Base-by-base conservation (phyloP, 495 filamentous ascomycete species). In the Daldinia grandis region DNA sequence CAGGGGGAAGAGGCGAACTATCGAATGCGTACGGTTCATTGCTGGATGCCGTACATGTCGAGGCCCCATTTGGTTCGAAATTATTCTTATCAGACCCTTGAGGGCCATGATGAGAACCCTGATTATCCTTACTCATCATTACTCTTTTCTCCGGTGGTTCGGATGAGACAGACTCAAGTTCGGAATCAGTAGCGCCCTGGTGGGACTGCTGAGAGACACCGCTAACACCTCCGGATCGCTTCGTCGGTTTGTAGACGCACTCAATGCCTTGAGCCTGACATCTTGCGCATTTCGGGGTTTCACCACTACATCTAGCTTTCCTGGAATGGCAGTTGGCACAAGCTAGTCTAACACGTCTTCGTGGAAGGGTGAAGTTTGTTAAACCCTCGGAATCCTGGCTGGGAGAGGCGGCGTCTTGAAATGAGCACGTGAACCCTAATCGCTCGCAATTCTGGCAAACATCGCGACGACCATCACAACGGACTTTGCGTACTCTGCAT, bases 401-500 rank as follows among this genome's bases (percentile, higher is more conserved):
- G 4, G 74, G 68, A 42, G 68, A 74, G 7, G 66, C 70, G 47
- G 72, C 67, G 55, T 82, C 81, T 61, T 83, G 80, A 63, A 83
- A 85, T n/a, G 81, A 81, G 58, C 83, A 85, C 38, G 75, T 74
- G 60, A 85, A 83, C 37, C 81, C 81, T 10, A 85, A 78, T 9
- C 83, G 83, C 57, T 84, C 81, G 71, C 83, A 85, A 74, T 83
- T 84, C 68, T 79, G 77, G 65, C 83, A 85, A 57, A 79, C 71
- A 17, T 75, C 76, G 14, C 78, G 81, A 0, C 78, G 78, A 10
- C 83, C 83, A 56, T 85, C 82, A 71, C 83, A 85, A 25, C 82
- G 81, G 15, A 85, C 83, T 73, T 85, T 85, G 65, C 83, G 81
- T 28, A 79, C 78, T 12, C 83, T 81, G 64, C 83, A 85, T 8